Evolutionary conservation across 225 moss, liverwort and hornwort genomes (phyloP), one percentile per base, ranked within the genome.

Genomic region (Sphagnum contortum): DNA sequence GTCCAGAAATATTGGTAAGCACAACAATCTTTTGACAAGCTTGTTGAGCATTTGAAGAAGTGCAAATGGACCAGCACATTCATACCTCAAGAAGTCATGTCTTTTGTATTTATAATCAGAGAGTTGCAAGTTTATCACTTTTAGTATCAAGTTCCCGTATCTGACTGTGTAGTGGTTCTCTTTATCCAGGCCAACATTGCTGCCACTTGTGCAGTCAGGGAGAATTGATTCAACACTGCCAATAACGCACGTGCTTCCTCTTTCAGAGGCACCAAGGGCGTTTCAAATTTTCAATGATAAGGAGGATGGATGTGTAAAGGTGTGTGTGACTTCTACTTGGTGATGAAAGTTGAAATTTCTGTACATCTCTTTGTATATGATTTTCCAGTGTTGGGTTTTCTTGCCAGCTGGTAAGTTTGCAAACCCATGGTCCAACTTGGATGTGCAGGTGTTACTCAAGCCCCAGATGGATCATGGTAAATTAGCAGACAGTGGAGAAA

Each of bases 1-100:
- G 88, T 88, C 0, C 94, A 91, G 63, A 79, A 78, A 50, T 91
- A 94, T 65, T 94, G 94, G 94, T 67, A 77, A 5, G 62, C 29
- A 29, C 29, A 29, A 29, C 29, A 29, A 29, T 29, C 0, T 29
- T 29, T 29, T 1, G 1, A 29, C 29, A 29, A 29, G 29, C 29
- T 29, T 29, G 29, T 29, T 29, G 29, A 29, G 29, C 29, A 29
- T 29, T 29, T 29, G 29, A 29, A 29, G 29, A 29, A 29, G 29
- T 29, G 29, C 1, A 29, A 29, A 29, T 29, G 0, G 1, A 0
- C 29, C 29, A 29, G 1, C 29, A 29, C 29, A 29, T 29, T 1
- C 29, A 29, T 29, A 29, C 29, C 29, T 29, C 29, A 29, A 29
- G 1, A 29, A 29, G 29, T 29, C 29, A 29, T 29, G 29, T 29